Percentiles rank a stretch among this genome's conserved stretches.
Evolutionary conservation across 2,329 filamentous ascomycete species (phyloP).

Genomic region (Juglanconis oblonga): DNA sequence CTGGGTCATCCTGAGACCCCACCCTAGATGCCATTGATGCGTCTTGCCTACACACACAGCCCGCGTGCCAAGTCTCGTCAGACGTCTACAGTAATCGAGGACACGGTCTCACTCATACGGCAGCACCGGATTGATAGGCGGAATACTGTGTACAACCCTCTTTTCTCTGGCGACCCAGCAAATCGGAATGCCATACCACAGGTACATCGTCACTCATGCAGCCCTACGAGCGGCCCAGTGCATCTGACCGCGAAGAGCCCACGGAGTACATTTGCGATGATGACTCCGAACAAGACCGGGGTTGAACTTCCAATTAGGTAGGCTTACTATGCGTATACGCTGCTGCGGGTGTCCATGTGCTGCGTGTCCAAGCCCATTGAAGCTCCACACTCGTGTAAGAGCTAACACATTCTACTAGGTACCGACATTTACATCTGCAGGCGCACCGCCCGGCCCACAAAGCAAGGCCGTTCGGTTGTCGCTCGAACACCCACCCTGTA

Average conservation of each 20-base stretch:
- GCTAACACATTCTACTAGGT: background rate
- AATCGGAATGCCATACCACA: background rate
- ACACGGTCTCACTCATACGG: background rate
- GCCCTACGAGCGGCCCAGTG: background rate
- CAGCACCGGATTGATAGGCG: background rate
- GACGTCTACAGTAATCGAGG: background rate
- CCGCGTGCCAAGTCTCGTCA: background rate
- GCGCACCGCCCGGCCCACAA: background rate
- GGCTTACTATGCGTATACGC: too few relatives aligned
- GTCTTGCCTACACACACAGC: too few relatives aligned
- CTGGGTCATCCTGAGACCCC: too few relatives aligned
- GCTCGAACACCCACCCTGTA: background rate
- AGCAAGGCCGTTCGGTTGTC: background rate
- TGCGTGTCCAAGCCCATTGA: background rate
- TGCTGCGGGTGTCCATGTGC: background rate
- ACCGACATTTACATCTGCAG: background rate
- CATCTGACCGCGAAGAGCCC: background rate
- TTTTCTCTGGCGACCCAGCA: background rate
- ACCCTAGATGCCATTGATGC: too few relatives aligned
- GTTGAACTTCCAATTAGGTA: background rate
- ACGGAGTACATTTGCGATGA: background rate
- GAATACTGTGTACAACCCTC: background rate
- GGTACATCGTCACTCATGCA: background rate
- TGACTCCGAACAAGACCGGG: too few relatives aligned
- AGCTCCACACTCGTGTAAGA: background rate